Evolutionary conservation across 148 eudicot genomes (phyloP).

Genomic region (Silene uniflora): DNA sequence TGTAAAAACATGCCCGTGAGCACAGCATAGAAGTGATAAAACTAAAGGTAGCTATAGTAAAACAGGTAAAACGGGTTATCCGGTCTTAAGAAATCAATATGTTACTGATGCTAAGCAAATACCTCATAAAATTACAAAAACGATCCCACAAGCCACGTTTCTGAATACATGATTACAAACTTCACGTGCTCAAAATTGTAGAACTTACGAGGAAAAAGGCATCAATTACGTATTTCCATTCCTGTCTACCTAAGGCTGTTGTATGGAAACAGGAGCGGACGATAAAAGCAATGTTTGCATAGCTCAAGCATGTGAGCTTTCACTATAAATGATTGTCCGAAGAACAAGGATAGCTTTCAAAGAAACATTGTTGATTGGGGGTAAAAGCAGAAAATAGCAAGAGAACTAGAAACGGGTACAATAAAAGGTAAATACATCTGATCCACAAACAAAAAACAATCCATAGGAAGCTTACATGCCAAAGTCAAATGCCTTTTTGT

Average conservation of each 20-base stretch:
- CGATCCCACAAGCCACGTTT: neutral
- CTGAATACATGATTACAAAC: neutral
- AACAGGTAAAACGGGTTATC: neutral
- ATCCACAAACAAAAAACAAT: neutral
- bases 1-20: slow-evolving; percentile 28
- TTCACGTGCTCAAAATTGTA: neutral
- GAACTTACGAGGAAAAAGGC: neutral
- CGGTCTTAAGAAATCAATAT: neutral
- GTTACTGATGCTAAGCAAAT: neutral
- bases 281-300: slow-evolving; percentile 1
- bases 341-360: neutral
- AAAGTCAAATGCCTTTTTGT: slow-evolving; percentile 66
- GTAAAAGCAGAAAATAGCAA: neutral
- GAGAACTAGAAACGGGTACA: neutral
- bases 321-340: neutral
- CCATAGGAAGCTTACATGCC: slow-evolving; percentile 56
- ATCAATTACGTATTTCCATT: neutral
- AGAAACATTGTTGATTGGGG: neutral
- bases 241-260: neutral
- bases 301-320: neutral
- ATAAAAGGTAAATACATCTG: neutral
- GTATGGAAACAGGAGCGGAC: neutral
- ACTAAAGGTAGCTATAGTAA: neutral
- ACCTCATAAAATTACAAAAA: neutral
- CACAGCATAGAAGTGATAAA: neutral